A percentile compares a stretch with the other conserved stretches of the same genome.
These are phyloP conservation scores for Dichomitus squalens DNA, from an alignment of 1,284 basidiomycete species.

Conservation along the genomic window DNA sequence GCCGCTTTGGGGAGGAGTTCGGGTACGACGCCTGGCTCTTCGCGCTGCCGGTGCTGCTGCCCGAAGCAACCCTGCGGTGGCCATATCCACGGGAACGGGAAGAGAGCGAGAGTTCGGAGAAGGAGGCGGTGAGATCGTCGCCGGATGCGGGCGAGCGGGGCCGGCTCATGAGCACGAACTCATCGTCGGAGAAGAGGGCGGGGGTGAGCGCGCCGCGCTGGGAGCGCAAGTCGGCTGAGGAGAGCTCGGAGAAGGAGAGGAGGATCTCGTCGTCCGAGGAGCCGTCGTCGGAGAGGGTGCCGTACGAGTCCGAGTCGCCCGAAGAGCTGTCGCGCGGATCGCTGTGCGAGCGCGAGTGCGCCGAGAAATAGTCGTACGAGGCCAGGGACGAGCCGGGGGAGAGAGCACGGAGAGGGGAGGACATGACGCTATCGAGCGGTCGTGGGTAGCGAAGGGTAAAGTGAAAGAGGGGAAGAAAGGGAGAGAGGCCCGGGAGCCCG, in stretches of 20 bases:
- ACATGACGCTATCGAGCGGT: conserved; percentile 14
- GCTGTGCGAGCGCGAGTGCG: conserved; percentile 17
- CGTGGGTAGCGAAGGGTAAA: conserved; percentile 5
- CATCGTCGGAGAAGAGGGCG: conserved; percentile 34
- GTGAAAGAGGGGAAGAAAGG: conserved; percentile 13
- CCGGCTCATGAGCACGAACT: conserved; percentile 34
- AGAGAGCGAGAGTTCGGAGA: conserved; percentile 29
- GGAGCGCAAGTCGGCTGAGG: conserved; percentile 21
- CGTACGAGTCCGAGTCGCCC: conserved; percentile 29
- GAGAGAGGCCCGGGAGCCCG: not conserved
- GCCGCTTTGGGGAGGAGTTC: conserved; percentile 1
- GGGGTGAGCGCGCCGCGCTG: conserved; percentile 25
- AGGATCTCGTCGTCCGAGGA: conserved; percentile 57
- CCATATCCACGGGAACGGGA: conserved; percentile 1
- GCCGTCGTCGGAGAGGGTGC: conserved; percentile 27
- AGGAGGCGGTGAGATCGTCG: conserved; percentile 23
- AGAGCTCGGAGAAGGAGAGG: conserved; percentile 38
- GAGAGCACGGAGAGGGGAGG: conserved; percentile 23
- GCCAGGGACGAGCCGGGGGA: conserved; percentile 31
- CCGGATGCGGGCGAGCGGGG: conserved; percentile 20
- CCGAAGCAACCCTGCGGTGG: not conserved
- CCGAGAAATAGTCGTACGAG: conserved; percentile 35
- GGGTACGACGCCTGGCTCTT: conserved; percentile 5
- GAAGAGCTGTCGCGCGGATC: conserved; percentile 20
- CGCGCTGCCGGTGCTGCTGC: conserved; percentile 2